Evolutionary conservation across 306 rosid species (phyloP).

Genomic region (Cicer pinnatifidum): DNA sequence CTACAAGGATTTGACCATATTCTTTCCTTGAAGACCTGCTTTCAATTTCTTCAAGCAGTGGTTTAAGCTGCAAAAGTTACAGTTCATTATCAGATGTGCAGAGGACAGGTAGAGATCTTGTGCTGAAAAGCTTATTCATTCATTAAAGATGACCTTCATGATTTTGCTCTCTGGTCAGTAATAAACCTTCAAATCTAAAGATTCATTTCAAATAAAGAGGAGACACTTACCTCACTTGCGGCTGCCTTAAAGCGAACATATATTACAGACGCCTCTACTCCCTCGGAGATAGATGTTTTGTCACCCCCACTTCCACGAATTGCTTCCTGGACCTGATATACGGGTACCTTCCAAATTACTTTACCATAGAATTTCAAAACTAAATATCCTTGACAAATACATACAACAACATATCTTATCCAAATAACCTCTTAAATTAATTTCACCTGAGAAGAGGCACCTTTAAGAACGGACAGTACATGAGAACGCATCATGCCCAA

Average conservation of each 20-base stretch:
- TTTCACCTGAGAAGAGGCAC: constrained; percentile 94
- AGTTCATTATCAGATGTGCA: constrained; percentile 43
- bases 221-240: constrained; percentile 79
- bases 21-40: constrained; percentile 95
- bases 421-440: constrained; percentile 42
- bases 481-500: constrained; percentile 94
- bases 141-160: constrained; percentile 20
- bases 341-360: constrained; percentile 41
- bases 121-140: constrained; percentile 34
- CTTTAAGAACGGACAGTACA: constrained; percentile 82
- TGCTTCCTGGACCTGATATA: constrained; percentile 83
- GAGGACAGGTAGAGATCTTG: constrained; percentile 21
- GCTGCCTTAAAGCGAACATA: constrained; percentile 99
- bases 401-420: constrained; percentile 20
- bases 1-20: constrained; percentile 83
- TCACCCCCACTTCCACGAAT: constrained; percentile 75
- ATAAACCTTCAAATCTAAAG: constrained; percentile 35
- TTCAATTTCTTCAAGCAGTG: constrained; percentile 88
- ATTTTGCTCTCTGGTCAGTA: constrained; percentile 14
- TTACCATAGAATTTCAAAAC: constrained; percentile 32
- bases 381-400: constrained; percentile 18
- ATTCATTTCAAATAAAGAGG: constrained; percentile 25
- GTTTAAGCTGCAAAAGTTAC: constrained; percentile 77
- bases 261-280: constrained; percentile 96
- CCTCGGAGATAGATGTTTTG: constrained; percentile 85